Evolutionary conservation across 371 early-diverging fungal species (phyloP), one percentile per base, ranked within the genome.

Genomic region (Mucor racemosus): DNA sequence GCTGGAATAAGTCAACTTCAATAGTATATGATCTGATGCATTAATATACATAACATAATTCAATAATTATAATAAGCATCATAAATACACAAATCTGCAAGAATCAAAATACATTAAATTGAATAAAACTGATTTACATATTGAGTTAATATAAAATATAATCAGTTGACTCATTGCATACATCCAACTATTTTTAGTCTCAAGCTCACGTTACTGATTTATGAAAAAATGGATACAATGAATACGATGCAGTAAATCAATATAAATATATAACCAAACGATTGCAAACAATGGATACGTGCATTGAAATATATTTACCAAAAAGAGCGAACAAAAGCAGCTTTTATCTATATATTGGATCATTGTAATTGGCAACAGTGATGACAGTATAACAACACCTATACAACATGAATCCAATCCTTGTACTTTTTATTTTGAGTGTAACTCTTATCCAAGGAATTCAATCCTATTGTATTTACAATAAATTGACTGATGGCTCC

Each of bases 391-490:
- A 11, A 26, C 11, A 4, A 26, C 7, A n/a, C 1, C 39, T 39
- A 13, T 40, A 11, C 26, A 50, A 4, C 50, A 50, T 50, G 50
- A 21, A 50, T 26, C 4, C 26, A 10, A 50, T 11, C 3, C 50
- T 50, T 4, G 50, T 19, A 50, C 26, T 50, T 21, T 4, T 50
- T 9, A 11, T 21, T 21, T 21, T 50, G 9, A 11, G n/a, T 19
- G 11, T 21, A 21, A 11, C 26, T 34, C 48, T 65, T 60, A 10
- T 60, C 14, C 58, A 58, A 53, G 19, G 15, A 26, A 39, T 17
- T 19, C 41, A 48, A 40, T 26, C 60, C n/a, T 66, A 15, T 55
- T 66, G 67, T 46, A 44, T 66, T 13, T 60, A 66, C 19, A 66
- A 66, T 26, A 11, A 44, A 8, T 35, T 66, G 4, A 21, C 21